Evolutionary conservation across 1,139 yeast genomes (phyloP).

Genomic region (Petasospora fabianii): DNA sequence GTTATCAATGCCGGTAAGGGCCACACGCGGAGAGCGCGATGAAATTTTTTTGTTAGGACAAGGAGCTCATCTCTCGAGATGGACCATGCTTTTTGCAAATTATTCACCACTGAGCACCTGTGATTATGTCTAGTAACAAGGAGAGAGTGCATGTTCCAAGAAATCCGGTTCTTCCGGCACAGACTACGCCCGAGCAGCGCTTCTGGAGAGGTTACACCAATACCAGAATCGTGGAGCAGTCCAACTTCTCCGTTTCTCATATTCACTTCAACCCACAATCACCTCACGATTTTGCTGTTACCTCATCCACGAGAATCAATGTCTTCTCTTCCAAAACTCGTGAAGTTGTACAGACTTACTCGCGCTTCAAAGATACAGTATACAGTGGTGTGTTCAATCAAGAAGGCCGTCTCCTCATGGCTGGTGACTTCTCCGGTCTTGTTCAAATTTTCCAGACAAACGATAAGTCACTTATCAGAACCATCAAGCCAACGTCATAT

Average conservation of each 20-base stretch:
- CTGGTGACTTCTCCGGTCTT: slow-evolving; percentile 85
- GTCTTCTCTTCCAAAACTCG: slow-evolving; percentile 90
- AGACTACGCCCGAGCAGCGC: slow-evolving; percentile 89
- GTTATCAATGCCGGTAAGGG: background rate
- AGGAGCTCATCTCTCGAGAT: background rate
- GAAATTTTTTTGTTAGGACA: slow-evolving; percentile 2
- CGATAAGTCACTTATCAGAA: slow-evolving; percentile 75
- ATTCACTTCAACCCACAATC: slow-evolving; percentile 81
- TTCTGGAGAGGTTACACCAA: slow-evolving; percentile 81
- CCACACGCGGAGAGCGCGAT: slow-evolving; percentile 1
- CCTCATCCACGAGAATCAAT: slow-evolving; percentile 89
- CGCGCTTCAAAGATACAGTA: slow-evolving; percentile 88
- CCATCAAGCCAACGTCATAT: slow-evolving; percentile 75
- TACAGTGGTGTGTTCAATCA: slow-evolving; percentile 78
- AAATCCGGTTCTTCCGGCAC: slow-evolving; percentile 75
- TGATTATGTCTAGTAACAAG: slow-evolving; percentile 71
- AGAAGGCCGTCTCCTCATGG: slow-evolving; percentile 80
- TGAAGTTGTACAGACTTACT: slow-evolving; percentile 83
- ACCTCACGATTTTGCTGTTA: slow-evolving; percentile 92
- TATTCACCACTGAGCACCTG: background rate
- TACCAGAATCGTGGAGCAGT: slow-evolving; percentile 90
- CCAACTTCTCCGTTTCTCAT: slow-evolving; percentile 77
- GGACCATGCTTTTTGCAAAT: background rate
- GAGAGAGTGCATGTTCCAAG: slow-evolving; percentile 67
- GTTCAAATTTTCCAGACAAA: slow-evolving; percentile 82